These are phyloP conservation scores for Cutaneotrichosporon sp. DNA, from an alignment of 1,284 basidiomycete species.

Conservation along the genomic window DNA sequence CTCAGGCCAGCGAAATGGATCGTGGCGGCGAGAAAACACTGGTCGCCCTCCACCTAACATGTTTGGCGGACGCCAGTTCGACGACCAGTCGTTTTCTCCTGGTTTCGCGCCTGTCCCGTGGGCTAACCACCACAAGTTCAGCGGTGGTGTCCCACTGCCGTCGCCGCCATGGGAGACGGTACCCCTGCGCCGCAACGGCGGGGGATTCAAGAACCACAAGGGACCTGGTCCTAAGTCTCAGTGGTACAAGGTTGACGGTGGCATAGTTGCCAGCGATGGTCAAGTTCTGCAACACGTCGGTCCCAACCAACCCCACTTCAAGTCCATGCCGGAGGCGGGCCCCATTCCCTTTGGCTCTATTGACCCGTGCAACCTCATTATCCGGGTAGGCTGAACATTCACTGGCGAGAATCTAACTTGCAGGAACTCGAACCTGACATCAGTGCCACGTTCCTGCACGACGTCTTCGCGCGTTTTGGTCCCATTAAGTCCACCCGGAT, in stretches of 20 bases:
- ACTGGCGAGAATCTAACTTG: not conserved
- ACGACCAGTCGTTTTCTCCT: not conserved
- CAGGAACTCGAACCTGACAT: conserved; percentile 82
- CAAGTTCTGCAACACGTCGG: conserved; percentile 67
- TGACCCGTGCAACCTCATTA: conserved; percentile 84
- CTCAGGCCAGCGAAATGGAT: not conserved
- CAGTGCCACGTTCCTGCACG: conserved; percentile 75
- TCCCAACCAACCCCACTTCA: conserved; percentile 53
- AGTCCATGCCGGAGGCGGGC: conserved; percentile 70
- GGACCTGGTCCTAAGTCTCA: not conserved
- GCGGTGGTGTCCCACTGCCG: conserved; percentile 5
- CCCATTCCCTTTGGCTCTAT: conserved; percentile 70
- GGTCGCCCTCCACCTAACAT: not conserved
- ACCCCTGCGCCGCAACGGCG: not conserved
- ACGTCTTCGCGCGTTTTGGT: conserved; percentile 74
- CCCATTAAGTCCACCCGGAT: conserved; percentile 87
- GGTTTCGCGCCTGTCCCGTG: not conserved
- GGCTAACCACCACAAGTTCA: conserved; percentile 9
- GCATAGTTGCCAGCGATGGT: conserved; percentile 40
- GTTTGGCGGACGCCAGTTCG: not conserved
- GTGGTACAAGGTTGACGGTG: conserved; percentile 19
- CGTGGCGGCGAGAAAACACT: not conserved
- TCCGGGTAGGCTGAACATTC: conserved; percentile 34
- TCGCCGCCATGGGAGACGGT: conserved; percentile 8
- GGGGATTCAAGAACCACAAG: not conserved